These are phyloP conservation scores for Astrothelium macrocarpum DNA, from an alignment of 495 filamentous ascomycete genomes.

Conservation along the genomic window DNA sequence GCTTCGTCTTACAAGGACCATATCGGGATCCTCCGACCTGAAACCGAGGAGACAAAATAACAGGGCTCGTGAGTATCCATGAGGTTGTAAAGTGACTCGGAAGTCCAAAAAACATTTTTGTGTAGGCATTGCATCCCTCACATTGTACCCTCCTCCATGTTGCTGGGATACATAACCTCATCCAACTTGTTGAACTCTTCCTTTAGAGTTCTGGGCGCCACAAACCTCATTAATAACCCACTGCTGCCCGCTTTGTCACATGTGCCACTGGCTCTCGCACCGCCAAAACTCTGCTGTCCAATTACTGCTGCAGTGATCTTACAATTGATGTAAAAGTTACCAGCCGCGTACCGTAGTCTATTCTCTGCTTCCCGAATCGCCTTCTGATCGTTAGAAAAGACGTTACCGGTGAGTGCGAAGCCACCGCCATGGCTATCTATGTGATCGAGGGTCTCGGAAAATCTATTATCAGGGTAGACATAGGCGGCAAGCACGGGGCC, in stretches of 20 bases:
- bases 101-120: not conserved
- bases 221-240: constrained; percentile 66
- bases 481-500: constrained; percentile 62
- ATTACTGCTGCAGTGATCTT: constrained; percentile 89
- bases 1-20: not conserved
- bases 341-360: constrained; percentile 63
- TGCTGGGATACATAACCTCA: constrained; percentile 73
- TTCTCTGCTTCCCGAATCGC: constrained; percentile 62
- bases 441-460: constrained; percentile 44
- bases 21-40: not conserved
- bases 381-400: constrained; percentile 65
- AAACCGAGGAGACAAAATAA: not conserved
- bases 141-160: constrained; percentile 26
- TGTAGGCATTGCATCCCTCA: not conserved
- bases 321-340: constrained; percentile 91
- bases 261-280: constrained; percentile 74
- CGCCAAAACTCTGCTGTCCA: constrained; percentile 87
- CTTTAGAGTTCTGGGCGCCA: constrained; percentile 77
- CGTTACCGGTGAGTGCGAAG: constrained; percentile 70
- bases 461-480: constrained; percentile 59
- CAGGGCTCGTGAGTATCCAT: not conserved
- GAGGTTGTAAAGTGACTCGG: not conserved
- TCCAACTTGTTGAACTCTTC: constrained; percentile 70
- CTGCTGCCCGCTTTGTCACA: constrained; percentile 86
- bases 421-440: constrained; percentile 56